Evolutionary conservation across 345 rosid species (phyloP), one percentile per base, ranked within the genome.

Genomic region (Cardamine occulta): DNA sequence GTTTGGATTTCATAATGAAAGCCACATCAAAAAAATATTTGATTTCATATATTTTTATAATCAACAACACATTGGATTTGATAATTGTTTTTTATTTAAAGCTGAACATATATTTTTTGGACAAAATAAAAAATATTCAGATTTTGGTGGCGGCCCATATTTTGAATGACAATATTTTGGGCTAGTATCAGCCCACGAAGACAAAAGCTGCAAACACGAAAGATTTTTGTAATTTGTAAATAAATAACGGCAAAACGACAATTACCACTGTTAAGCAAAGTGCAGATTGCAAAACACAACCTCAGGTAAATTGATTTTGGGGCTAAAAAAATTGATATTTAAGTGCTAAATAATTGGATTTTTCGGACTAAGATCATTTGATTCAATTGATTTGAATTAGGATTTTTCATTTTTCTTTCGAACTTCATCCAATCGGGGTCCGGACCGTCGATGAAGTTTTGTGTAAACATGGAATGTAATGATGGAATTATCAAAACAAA

Each of bases 171-270:
- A 63, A 54, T 8, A 0, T 8, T 37, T 29, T 64, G 57, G 77
- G 64, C 56, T 55, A 8, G 18, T 19, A 31, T 19, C 15, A 26
- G 77, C 57, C 72, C 70, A 45, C 10, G 15, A 64, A 55, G 19
- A 28, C 37, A 19, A 31, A 7, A 29, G 45, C 32, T 29, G 28
- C 52, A 35, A n/a, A 4, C 4, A 31, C 40, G 40, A 28, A 11
- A 31, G 8, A 31, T 28, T 4, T 28, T 28, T 31, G 34, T 31
- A 31, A 51, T 11, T 11, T 26, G 3, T 11, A n/a, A n/a, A 21
- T 21, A n/a, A 17, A 18, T 15, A 5, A 12, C 2, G 61, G 17
- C 18, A 26, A 47, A 24, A 19, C 17, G 18, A 12, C 12, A 28
- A 19, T 47, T 1, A 24, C 24, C 61, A 52, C 2, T 4, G 24